Evolutionary conservation across 352 stramenopile species (phyloP).

Genomic region (Thraustochytrium sp.): DNA sequence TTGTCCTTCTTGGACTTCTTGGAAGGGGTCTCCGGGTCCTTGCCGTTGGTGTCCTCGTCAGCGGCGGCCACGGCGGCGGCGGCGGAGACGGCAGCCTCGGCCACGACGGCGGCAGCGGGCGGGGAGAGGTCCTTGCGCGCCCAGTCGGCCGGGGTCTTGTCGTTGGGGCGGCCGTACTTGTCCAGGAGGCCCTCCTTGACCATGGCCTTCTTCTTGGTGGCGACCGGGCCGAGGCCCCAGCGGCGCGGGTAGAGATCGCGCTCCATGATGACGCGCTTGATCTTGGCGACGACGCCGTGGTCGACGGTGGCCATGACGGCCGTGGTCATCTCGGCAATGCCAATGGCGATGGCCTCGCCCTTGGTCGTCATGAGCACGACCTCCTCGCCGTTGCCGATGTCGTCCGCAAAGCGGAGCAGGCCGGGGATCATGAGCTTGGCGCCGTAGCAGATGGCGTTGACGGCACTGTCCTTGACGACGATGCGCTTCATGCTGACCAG

Average conservation of each 20-base stretch:
- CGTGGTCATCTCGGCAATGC: slow-evolving; percentile 99
- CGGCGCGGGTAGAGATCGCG: slow-evolving; percentile 96
- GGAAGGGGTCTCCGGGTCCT: slow-evolving; percentile 46
- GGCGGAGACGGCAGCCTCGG: slow-evolving; percentile 6
- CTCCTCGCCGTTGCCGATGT: slow-evolving; percentile 97
- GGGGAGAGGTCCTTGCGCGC: slow-evolving; percentile 52
- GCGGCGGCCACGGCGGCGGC: slow-evolving; percentile 20
- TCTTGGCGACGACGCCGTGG: slow-evolving; percentile 98
- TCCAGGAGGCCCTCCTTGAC: slow-evolving; percentile 84
- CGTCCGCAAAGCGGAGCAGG: slow-evolving; percentile 95
- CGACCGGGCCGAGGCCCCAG: slow-evolving; percentile 98
- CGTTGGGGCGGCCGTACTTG: slow-evolving; percentile 82
- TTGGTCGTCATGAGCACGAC: slow-evolving; percentile 99
- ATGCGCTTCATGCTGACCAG: slow-evolving; percentile 98
- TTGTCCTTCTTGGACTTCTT: slow-evolving; percentile 59
- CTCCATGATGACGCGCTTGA: slow-evolving; percentile 99
- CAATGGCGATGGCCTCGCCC: slow-evolving; percentile 97
- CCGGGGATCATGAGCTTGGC: slow-evolving; percentile 99
- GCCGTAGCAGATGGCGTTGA: slow-evolving; percentile 99
- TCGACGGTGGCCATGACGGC: slow-evolving; percentile 98
- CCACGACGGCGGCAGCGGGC: background rate
- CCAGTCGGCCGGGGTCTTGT: slow-evolving; percentile 74
- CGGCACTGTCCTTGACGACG: slow-evolving; percentile 98
- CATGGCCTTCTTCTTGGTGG: slow-evolving; percentile 96
- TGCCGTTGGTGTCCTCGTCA: background rate